Percentiles rank a stretch among this genome's conserved stretches.
Conservation (phyloP, 2,329 filamentous ascomycete species). For the Camillea tinctor region DNA sequence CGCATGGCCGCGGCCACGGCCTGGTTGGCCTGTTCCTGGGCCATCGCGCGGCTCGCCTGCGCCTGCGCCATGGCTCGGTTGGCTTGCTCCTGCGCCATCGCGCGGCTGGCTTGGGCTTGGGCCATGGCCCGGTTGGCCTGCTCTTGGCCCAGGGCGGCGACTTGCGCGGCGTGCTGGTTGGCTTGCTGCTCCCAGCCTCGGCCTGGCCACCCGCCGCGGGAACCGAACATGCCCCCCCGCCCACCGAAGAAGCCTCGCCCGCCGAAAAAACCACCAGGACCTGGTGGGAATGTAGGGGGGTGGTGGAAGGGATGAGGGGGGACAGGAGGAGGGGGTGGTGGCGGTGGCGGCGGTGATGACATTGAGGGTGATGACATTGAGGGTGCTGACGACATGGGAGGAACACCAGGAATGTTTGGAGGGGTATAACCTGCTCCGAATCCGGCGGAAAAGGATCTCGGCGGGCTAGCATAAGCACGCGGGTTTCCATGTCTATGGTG, state of each 20-base stretch:
- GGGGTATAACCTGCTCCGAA: not conserved
- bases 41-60: too few species aligned
- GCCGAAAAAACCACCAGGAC: not conserved
- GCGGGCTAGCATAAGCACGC: not conserved
- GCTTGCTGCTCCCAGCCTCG: conserved; percentile 9
- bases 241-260: conserved; percentile 4
- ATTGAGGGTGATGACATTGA: not conserved
- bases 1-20: not conserved
- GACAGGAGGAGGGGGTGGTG: not conserved
- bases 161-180: not conserved
- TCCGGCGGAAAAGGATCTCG: not conserved
- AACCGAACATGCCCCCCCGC: conserved; percentile 4
- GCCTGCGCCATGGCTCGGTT: not conserved
- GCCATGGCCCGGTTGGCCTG: not conserved
- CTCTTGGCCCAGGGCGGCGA: not conserved
- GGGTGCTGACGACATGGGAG: not conserved
- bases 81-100: not conserved
- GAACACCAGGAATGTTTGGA: not conserved
- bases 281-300: not conserved
- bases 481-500: not conserved
- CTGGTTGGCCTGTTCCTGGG: not conserved
- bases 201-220: not conserved
- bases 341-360: not conserved
- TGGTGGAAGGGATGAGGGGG: too few species aligned
- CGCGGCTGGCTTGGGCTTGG: not conserved